Percentiles rank a stretch among this genome's conserved stretches.
Conservation (phyloP, 331 rosid species). For the Quercus phellos region DNA sequence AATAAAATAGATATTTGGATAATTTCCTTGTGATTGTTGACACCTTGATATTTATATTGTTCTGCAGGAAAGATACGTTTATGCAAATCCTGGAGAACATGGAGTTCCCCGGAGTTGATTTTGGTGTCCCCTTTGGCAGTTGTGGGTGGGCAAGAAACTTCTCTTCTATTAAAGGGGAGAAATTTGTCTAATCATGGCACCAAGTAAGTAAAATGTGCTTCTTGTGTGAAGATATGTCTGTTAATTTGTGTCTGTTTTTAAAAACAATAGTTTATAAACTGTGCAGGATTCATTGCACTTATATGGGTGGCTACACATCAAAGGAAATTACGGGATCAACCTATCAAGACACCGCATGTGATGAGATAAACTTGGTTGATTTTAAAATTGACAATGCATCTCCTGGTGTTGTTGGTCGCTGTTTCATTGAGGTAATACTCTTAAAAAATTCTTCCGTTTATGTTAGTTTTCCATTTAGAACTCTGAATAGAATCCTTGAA, state of each 20-base stretch:
- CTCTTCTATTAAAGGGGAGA: slow-evolving; percentile 66
- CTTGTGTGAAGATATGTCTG: slow-evolving; percentile 6
- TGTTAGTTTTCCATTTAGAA: neutral
- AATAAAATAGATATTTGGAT: neutral
- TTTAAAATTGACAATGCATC: slow-evolving; percentile 53
- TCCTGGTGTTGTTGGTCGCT: slow-evolving; percentile 65
- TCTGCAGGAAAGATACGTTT: slow-evolving; percentile 62
- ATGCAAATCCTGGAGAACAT: slow-evolving; percentile 65
- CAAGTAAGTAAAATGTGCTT: slow-evolving; percentile 44
- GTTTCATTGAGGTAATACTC: slow-evolving; percentile 74
- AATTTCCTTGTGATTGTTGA: neutral
- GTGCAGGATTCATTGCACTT: slow-evolving; percentile 80
- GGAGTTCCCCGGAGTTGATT: slow-evolving; percentile 80
- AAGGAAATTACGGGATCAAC: slow-evolving; percentile 47
- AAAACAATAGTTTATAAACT: slow-evolving; percentile 12
- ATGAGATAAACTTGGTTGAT: slow-evolving; percentile 54
- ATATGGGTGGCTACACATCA: slow-evolving; percentile 57
- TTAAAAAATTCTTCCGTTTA: neutral
- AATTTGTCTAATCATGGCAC: slow-evolving; percentile 70
- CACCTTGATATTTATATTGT: slow-evolving; percentile 5
- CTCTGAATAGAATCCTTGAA: neutral
- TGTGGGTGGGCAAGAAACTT: slow-evolving; percentile 71
- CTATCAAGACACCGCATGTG: slow-evolving; percentile 38
- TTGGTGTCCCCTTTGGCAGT: slow-evolving; percentile 80
- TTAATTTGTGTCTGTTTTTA: slow-evolving; percentile 11